phyloP scores from a whole-genome alignment of 345 rosid genomes.

The Ceriops tagal region DNA sequence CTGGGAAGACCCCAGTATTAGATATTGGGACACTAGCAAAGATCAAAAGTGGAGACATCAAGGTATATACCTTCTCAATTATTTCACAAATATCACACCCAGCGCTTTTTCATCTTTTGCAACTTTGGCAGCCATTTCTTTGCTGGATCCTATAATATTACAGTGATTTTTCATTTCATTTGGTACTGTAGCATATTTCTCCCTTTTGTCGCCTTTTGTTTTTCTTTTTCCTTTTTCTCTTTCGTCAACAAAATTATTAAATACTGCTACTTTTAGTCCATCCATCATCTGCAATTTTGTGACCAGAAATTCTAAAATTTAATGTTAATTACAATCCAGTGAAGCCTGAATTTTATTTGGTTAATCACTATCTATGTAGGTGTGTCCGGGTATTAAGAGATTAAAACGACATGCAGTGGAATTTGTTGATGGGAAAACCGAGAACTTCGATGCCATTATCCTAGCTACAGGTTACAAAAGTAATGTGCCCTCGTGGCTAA shows the following conservation, averaged over 20 bases:
- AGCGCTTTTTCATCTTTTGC: not conserved
- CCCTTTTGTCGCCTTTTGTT: constrained; percentile 3
- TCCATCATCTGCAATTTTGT: not conserved
- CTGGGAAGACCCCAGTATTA: constrained; percentile 86
- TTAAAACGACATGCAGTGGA: constrained; percentile 47
- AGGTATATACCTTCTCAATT: constrained; percentile 40
- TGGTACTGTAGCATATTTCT: constrained; percentile 5
- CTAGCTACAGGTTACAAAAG: constrained; percentile 91
- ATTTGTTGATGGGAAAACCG: constrained; percentile 64
- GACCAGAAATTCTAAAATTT: too few species aligned
- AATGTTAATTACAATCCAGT: too few species aligned
- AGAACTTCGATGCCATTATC: constrained; percentile 71
- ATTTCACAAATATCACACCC: not conserved
- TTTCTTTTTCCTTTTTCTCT: not conserved
- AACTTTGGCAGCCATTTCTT: not conserved
- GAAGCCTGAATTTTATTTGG: not conserved
- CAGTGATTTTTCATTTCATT: not conserved
- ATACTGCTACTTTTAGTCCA: not conserved
- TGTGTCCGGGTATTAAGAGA: constrained; percentile 57
- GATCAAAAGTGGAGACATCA: constrained; percentile 70
- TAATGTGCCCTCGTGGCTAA: constrained; percentile 81
- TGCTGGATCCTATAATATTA: constrained; percentile 3
- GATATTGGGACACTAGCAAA: constrained; percentile 75
- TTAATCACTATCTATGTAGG: constrained; percentile 29
- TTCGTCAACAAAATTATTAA: not conserved